Base-by-base conservation (phyloP, 345 rosid genomes). In the Hypericum perforatum region DNA sequence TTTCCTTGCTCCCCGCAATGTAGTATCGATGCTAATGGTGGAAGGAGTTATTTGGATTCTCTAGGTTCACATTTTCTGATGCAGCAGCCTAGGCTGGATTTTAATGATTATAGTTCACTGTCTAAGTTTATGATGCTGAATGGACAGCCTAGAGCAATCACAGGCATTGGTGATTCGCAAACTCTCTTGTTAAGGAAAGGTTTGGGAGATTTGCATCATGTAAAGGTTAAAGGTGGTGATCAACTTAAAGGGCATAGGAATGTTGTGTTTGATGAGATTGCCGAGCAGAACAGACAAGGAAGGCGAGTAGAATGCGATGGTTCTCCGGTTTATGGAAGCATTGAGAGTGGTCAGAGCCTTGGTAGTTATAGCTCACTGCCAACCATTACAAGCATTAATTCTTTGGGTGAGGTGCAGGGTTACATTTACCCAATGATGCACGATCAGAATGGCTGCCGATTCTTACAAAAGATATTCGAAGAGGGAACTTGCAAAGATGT, bases 391-490 rank as follows among this genome's bases (percentile, higher is more conserved):
- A 44, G 45, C 57, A 57, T 1, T 63, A 72, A 65, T 52, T 43
- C 67, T 41, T 58, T 73, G 70, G 70, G 56, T 22, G 71, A 74
- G 41, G 63, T 53, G 32, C 66, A 54, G 0, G 78, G 79, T 8
- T 50, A 45, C 46, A 66, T 75, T 8, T 70, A 72, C 65, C 38
- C 63, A 7, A 63, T 75, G 63, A 80, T 80, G 5, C 73, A 63
- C 50, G 76, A 78, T 56, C 78, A 72, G 13, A 66, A 70, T 52
- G 84, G 84, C 16, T 78, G 84, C 53, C 44, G 84, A 54, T 62
- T 76, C 53, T 52, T 82, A 45, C 88, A 78, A 64, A 70, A 70
- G 54, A 16, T 76, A 13, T 67, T 82, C 16, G 76, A 74, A 8
- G 72, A 76, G 71, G 88, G 88, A 63, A 54, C 67, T 9, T 45